Base-by-base conservation (phyloP, 305 asterid species). In the Solanum hybrid region DNA sequence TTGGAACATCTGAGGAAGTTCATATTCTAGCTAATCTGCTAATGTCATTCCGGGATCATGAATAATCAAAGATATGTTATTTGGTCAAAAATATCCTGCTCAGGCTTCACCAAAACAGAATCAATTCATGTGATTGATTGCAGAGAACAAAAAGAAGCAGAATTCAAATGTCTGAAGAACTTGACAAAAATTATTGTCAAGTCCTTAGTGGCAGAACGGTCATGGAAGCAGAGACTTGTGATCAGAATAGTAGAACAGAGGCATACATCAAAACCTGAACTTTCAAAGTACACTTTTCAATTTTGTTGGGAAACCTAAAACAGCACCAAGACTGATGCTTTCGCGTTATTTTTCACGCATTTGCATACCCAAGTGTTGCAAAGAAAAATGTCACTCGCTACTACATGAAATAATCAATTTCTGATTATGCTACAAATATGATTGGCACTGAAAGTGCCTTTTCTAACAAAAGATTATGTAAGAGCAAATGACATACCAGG, bases 401-500 rank as follows among this genome's bases (percentile, higher is more conserved):
- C 69, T 40, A 38, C n/a, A 38, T 69, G 69, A 82, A 78, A 86
- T 66, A 32, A 78, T 45, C 76, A 79, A 14, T 12, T 36, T 72
- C 40, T 80, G 7, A 80, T 7, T 80, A 73, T 24, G 45, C 85
- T 73, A 37, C 87, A 60, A 26, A 34, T 82, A 45, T 17, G 31
- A 22, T 38, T 77, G 60, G 82, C 34, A 85, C 45, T 4, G 40
- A 8, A 26, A 88, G 85, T 89, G 38, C 72, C 89, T 85, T 66
- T 34, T 38, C 77, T 73, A 24, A 31, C 35, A 81, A 79, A 78
- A 88, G 85, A 64, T 78, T 4, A 79, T 11, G 76, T 22, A 85
- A 27, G 75, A 79, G 75, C 42, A 87, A 88, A 90, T 84, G 31
- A 87, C 95, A 87, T 89, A 96, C 99, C 99, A 40, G 99, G 97